These are phyloP conservation scores for Rutstroemia sydowiana DNA, from an alignment of 2,329 filamentous ascomycete species.

Conservation along the genomic window DNA sequence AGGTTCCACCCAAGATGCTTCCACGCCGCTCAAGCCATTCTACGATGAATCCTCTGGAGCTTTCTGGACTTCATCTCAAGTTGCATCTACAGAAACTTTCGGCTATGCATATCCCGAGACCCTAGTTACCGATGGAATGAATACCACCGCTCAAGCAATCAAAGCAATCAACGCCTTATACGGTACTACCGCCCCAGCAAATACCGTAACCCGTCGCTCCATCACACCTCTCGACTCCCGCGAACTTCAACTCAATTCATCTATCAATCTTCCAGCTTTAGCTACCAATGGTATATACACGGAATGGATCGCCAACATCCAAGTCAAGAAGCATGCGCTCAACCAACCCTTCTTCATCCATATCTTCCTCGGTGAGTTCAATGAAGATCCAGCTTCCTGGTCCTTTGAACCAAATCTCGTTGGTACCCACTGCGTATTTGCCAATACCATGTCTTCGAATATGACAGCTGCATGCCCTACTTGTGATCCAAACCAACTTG, in stretches of 20 bases:
- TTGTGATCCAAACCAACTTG: slow-evolving; percentile 23
- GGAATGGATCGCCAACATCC: slow-evolving; percentile 64
- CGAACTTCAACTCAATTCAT: slow-evolving; percentile 1
- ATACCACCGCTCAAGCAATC: slow-evolving; percentile 53
- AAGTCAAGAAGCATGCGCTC: slow-evolving; percentile 52
- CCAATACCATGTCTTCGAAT: slow-evolving; percentile 16
- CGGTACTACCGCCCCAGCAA: slow-evolving; percentile 5
- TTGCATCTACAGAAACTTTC: slow-evolving; percentile 16
- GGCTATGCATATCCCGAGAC: slow-evolving; percentile 29
- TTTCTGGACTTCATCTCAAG: slow-evolving; percentile 35
- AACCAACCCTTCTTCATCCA: slow-evolving; percentile 57
- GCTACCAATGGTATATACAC: slow-evolving; percentile 14
- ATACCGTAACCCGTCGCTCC: neutral
- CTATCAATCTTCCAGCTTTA: neutral
- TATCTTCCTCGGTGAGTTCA: slow-evolving; percentile 53
- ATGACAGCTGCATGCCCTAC: slow-evolving; percentile 2
- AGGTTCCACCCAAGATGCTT: slow-evolving; percentile 19
- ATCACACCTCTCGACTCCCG: neutral
- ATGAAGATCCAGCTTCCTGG: slow-evolving; percentile 20
- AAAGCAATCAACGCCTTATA: slow-evolving; percentile 52
- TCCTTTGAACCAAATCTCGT: slow-evolving; percentile 25
- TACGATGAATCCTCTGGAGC: slow-evolving; percentile 33
- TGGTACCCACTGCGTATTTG: slow-evolving; percentile 32
- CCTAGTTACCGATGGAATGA: slow-evolving; percentile 43
- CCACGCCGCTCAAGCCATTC: slow-evolving; percentile 32